Conservation (phyloP, 768 basidiomycete species). For the Psilocybe subaeruginosa region DNA sequence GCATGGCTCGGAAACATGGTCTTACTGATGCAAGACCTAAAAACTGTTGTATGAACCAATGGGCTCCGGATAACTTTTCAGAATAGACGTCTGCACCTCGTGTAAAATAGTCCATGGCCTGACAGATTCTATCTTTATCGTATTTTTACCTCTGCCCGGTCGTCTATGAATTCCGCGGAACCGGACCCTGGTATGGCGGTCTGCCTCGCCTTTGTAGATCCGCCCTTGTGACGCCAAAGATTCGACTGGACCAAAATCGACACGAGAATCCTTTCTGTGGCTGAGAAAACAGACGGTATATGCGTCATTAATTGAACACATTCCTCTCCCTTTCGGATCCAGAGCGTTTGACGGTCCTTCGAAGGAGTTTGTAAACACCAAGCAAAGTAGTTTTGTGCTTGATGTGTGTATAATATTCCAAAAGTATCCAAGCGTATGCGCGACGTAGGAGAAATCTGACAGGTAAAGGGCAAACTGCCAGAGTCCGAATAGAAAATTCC, state of each 20-base stretch:
- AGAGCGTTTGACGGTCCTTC: neutral
- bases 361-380: neutral
- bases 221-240: constrained; percentile 53
- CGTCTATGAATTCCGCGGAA: constrained; percentile 14
- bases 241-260: neutral
- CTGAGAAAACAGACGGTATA: no score
- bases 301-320: neutral
- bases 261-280: neutral
- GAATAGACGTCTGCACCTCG: constrained; percentile 17
- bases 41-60: constrained; percentile 5
- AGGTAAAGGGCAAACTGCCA: no score
- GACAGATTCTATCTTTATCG: constrained; percentile 22
- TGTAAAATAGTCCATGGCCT: constrained; percentile 22
- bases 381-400: neutral
- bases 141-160: constrained; percentile 8
- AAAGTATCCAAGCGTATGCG: neutral
- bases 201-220: constrained; percentile 58
- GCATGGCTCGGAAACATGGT: constrained; percentile 52
- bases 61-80: neutral
- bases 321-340: neutral
- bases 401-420: neutral
- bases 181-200: constrained; percentile 2
- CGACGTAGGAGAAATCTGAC: no score
- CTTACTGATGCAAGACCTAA: constrained; percentile 58
- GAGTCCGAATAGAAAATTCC: neutral